Base-by-base conservation (phyloP, 179 eudicot species). In the Patellifolia procumbens region DNA sequence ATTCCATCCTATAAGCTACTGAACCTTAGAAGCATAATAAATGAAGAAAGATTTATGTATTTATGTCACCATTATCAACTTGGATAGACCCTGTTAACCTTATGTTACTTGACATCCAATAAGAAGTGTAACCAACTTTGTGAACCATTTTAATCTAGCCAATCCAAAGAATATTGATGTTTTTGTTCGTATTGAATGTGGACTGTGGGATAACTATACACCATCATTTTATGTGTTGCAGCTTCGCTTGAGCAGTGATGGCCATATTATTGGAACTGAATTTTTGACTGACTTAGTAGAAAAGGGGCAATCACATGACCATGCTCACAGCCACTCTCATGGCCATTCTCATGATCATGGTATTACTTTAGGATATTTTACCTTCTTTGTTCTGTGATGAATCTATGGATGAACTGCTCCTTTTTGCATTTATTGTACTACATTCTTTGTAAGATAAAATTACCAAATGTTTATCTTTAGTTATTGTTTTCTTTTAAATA, bases 221-320 rank as follows among this genome's bases (percentile, higher is more conserved):
- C 35, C 31, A 37, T 29, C 26, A 60, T 31, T 79, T 79, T 51
- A 55, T 45, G 26, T 45, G 76, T 73, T 84, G 83, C 92, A 95
- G 99, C 97, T 95, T 82, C 97, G 97, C 75, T 83, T 95, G 89
- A 90, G 75, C 72, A 79, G 85, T 8, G 89, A 89, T 67, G 97
- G 99, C 42, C 83, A 85, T 73, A 90, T 93, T 48, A 86, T 89
- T 75, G 97, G 97, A 80, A 89, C 97, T 61, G 97, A 95, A 81
- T 91, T 87, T 84, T 70, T 95, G 82, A 85, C 94, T 19, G 99
- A 95, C 83, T 89, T 95, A 74, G 99, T 95, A 79, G 99, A 95
- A 82, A 93, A 90, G 85, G 99, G 85, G 71, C 88, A 88, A 81
- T 61, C 86, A 28, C 73, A 70, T 70, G 73, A 51, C n/a, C 73